Evolutionary conservation across 1,284 basidiomycete species (phyloP).

Genomic region (Ustilago vetiveriae): DNA sequence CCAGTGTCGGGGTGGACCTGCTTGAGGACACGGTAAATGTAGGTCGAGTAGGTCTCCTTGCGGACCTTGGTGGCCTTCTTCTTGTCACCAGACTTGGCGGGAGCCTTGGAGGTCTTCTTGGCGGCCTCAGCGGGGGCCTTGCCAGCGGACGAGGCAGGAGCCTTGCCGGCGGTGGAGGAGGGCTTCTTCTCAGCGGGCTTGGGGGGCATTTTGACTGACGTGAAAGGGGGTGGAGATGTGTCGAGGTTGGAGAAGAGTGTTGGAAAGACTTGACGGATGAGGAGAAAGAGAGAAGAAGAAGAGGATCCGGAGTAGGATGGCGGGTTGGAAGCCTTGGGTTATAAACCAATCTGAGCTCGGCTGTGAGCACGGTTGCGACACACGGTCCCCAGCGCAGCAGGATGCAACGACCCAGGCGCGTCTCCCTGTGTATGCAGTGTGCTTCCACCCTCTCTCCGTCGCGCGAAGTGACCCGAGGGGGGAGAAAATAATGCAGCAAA

Average conservation of each 20-base stretch:
- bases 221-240: slow-evolving; percentile 15
- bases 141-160: slow-evolving; percentile 70
- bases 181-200: slow-evolving; percentile 70
- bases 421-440: background rate
- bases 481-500: no score
- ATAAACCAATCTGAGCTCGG: slow-evolving; percentile 26
- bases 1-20: slow-evolving; percentile 70
- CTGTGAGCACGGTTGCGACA: background rate
- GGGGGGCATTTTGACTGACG: slow-evolving; percentile 57
- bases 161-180: slow-evolving; percentile 72
- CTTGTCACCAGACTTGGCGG: slow-evolving; percentile 71
- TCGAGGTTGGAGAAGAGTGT: slow-evolving; percentile 13
- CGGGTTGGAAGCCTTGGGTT: slow-evolving; percentile 28
- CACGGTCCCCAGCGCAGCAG: background rate
- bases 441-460: background rate
- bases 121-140: slow-evolving; percentile 72
- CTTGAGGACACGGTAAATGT: slow-evolving; percentile 73
- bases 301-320: slow-evolving; percentile 15
- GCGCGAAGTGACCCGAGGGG: no score
- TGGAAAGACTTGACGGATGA: slow-evolving; percentile 34
- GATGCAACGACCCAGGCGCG: background rate
- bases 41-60: slow-evolving; percentile 71
- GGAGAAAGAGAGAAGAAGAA: slow-evolving; percentile 21
- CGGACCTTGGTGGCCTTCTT: slow-evolving; percentile 74
- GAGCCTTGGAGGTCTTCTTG: slow-evolving; percentile 71